Percentiles rank a stretch among this genome's conserved stretches.
phyloP scores from a whole-genome alignment of 306 rosid species.

The Lablab purpureus region DNA sequence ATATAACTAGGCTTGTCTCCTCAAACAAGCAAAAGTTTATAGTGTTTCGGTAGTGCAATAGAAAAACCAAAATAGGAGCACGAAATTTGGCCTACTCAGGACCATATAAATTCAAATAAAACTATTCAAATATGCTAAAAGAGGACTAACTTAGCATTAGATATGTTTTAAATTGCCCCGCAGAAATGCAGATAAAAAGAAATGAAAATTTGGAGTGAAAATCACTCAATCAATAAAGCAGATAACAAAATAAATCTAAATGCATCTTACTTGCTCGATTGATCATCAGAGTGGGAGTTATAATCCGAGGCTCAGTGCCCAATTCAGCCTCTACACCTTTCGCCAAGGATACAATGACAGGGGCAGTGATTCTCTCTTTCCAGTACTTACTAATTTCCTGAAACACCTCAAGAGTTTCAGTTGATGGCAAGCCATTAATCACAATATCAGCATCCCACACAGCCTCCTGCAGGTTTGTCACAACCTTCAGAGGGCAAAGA shows the following conservation, averaged over 20 bases:
- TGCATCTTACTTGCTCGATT: slow-evolving; percentile 78
- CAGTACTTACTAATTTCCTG: slow-evolving; percentile 83
- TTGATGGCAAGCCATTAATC: slow-evolving; percentile 90
- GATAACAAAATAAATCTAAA: slow-evolving; percentile 25
- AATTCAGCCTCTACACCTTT: slow-evolving; percentile 97
- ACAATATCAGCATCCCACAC: slow-evolving; percentile 98
- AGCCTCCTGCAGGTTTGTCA: slow-evolving; percentile 96
- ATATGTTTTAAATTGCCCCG: background rate
- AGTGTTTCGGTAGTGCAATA: slow-evolving; percentile 1
- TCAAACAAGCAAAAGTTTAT: background rate
- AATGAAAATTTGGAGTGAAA: background rate
- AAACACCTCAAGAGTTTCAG: slow-evolving; percentile 80
- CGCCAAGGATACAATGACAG: slow-evolving; percentile 85
- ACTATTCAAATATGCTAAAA: background rate
- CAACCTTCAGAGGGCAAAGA: slow-evolving; percentile 92
- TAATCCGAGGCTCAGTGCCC: slow-evolving; percentile 75
- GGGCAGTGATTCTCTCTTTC: slow-evolving; percentile 86
- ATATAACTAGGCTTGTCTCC: background rate
- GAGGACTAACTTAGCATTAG: background rate
- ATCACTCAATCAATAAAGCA: slow-evolving; percentile 16
- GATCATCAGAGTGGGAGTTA: slow-evolving; percentile 92
- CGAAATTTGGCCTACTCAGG: background rate
- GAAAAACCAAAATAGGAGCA: background rate
- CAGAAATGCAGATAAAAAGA: background rate
- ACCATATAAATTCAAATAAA: slow-evolving; percentile 10